phyloP scores from a whole-genome alignment of 2,329 filamentous ascomycete species.

The Stagonosporopsis cucurbitacearum region DNA sequence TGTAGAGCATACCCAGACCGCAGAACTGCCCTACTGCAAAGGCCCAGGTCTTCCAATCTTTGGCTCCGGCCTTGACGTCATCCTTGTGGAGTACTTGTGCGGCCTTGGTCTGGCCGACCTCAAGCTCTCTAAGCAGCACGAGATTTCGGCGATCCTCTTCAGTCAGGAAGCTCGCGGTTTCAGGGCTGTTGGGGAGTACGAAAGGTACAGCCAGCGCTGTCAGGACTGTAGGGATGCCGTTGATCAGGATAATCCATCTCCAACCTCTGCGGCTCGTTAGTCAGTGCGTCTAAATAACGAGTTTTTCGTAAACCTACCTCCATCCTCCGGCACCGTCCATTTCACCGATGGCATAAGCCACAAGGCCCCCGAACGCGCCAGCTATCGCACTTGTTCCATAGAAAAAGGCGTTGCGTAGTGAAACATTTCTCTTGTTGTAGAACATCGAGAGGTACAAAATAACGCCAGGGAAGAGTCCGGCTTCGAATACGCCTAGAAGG shows the following conservation, averaged over 20 bases:
- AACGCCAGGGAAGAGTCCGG: conserved; percentile 37
- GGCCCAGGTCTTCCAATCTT: conserved; percentile 41
- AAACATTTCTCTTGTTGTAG: conserved; percentile 52
- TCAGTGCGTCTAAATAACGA: background rate
- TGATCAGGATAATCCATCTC: conserved; percentile 44
- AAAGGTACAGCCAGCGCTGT: conserved; percentile 57
- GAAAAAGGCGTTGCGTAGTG: conserved; percentile 60
- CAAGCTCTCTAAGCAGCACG: conserved; percentile 44
- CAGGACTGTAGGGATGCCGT: conserved; percentile 37
- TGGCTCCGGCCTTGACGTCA: conserved; percentile 57
- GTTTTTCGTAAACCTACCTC: background rate
- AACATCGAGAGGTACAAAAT: conserved; percentile 38
- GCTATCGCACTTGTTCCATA: conserved; percentile 61
- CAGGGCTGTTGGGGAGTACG: conserved; percentile 57
- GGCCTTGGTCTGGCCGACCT: conserved; percentile 51
- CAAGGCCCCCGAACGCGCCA: conserved; percentile 58
- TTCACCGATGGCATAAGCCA: conserved; percentile 38
- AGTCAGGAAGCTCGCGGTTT: conserved; percentile 43
- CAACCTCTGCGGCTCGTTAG: conserved; percentile 21
- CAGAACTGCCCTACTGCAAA: conserved; percentile 56
- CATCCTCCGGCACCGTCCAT: conserved; percentile 32
- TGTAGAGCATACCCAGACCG: conserved; percentile 34
- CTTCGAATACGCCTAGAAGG: conserved; percentile 40
- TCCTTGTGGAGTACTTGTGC: conserved; percentile 55
- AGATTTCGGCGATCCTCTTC: conserved; percentile 34